Evolutionary conservation across 2,329 filamentous ascomycete genomes (phyloP).

Genomic region (Stemphylium beticola): DNA sequence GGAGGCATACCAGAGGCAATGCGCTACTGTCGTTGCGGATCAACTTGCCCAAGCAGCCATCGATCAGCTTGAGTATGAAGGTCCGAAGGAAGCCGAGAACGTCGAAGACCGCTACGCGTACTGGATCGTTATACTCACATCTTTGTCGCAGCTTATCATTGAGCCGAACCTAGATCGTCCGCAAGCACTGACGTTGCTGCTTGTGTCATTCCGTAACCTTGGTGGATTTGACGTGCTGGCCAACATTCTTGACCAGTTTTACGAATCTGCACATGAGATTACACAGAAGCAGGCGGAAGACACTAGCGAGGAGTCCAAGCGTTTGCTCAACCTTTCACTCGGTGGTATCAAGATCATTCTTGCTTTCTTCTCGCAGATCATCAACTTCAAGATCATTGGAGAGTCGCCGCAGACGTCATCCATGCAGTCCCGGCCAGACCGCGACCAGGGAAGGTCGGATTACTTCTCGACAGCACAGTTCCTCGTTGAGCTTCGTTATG

Average conservation of each 20-base stretch:
- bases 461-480: constrained; percentile 76
- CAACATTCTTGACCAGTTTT: constrained; percentile 72
- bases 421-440: constrained; percentile 59
- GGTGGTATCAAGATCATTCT: constrained; percentile 81
- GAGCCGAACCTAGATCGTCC: constrained; percentile 62
- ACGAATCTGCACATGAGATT: constrained; percentile 61
- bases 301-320: constrained; percentile 52
- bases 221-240: constrained; percentile 78
- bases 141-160: constrained; percentile 78
- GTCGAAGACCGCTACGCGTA: constrained; percentile 74
- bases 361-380: constrained; percentile 77
- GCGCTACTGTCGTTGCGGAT: constrained; percentile 66
- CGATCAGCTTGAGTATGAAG: constrained; percentile 65
- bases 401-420: constrained; percentile 72
- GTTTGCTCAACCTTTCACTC: constrained; percentile 56
- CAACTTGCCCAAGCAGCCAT: constrained; percentile 75
- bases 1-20: constrained; percentile 68
- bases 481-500: constrained; percentile 82
- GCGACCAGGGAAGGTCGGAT: constrained; percentile 63
- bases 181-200: constrained; percentile 68
- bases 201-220: constrained; percentile 84
- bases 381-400: constrained; percentile 77
- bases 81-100: constrained; percentile 56
- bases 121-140: constrained; percentile 80
- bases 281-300: constrained; percentile 52